Percentiles rank a stretch among this genome's conserved stretches.
Conservation (phyloP, 148 eudicot species). For the Cornus suecica region DNA sequence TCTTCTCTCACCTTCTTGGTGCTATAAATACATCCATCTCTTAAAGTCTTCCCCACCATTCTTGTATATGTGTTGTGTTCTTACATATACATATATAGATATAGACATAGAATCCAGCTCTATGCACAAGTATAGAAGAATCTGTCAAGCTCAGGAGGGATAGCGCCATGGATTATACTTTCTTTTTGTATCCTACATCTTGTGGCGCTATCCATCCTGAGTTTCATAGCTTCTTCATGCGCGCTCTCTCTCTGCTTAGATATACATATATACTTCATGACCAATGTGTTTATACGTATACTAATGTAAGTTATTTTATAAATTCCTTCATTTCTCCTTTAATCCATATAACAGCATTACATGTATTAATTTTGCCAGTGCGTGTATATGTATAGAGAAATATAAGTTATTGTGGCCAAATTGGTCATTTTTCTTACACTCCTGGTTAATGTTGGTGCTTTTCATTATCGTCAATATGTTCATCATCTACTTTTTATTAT, state of each 20-base stretch:
- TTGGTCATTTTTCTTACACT: too few species aligned
- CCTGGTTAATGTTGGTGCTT: too few species aligned
- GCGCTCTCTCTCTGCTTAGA: background rate
- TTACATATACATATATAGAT: background rate
- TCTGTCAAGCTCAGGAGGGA: conserved; percentile 99
- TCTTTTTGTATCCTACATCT: background rate
- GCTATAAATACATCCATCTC: conserved; percentile 6
- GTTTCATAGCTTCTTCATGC: conserved; percentile 31
- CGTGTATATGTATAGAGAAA: too few species aligned
- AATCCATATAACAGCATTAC: too few species aligned
- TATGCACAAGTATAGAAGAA: conserved; percentile 22
- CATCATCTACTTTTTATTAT: too few species aligned
- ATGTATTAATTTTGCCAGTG: too few species aligned
- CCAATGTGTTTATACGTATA: background rate
- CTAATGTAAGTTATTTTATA: background rate
- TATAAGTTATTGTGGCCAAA: too few species aligned
- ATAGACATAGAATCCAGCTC: background rate
- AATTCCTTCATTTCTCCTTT: background rate
- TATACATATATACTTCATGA: too few species aligned
- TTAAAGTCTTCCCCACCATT: background rate
- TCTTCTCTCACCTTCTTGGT: background rate
- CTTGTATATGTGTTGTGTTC: background rate
- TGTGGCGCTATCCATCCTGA: conserved; percentile 50
- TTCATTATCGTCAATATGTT: too few species aligned
- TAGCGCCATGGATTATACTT: conserved; percentile 49